Evolutionary conservation across 768 basidiomycete species (phyloP).

Genomic region (Serendipita sp.): DNA sequence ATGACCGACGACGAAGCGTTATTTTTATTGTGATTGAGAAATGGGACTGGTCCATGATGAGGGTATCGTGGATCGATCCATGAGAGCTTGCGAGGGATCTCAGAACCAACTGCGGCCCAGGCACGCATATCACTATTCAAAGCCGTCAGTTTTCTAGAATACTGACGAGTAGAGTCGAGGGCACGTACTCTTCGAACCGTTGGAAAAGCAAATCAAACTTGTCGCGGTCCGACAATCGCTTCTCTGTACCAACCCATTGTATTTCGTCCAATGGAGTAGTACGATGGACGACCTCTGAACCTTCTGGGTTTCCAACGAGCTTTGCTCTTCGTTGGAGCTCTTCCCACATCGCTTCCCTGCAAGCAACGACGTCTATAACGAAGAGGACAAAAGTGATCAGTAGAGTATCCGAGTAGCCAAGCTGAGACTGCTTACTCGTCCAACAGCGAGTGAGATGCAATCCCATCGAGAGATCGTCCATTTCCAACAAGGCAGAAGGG

Average conservation of each 20-base stretch:
- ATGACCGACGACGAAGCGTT: not conserved
- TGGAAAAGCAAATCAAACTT: not conserved
- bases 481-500: conserved; percentile 13
- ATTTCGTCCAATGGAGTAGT: not conserved
- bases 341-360: conserved; percentile 10
- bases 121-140: not conserved
- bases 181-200: not conserved
- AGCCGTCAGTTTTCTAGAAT: not conserved
- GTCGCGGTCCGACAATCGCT: not conserved
- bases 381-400: not conserved
- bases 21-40: not conserved
- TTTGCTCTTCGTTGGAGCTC: conserved; percentile 4
- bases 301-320: not conserved
- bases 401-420: not conserved
- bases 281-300: not conserved
- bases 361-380: not conserved
- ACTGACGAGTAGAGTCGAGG: not conserved
- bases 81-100: not conserved
- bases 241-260: not conserved
- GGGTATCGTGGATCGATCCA: not conserved
- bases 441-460: not conserved
- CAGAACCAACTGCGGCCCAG: not conserved
- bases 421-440: not conserved
- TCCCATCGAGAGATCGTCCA: not conserved
- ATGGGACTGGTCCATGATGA: not conserved